These are phyloP conservation scores for Gymnopilus dilepis DNA, from an alignment of 768 basidiomycete species.

Conservation along the genomic window DNA sequence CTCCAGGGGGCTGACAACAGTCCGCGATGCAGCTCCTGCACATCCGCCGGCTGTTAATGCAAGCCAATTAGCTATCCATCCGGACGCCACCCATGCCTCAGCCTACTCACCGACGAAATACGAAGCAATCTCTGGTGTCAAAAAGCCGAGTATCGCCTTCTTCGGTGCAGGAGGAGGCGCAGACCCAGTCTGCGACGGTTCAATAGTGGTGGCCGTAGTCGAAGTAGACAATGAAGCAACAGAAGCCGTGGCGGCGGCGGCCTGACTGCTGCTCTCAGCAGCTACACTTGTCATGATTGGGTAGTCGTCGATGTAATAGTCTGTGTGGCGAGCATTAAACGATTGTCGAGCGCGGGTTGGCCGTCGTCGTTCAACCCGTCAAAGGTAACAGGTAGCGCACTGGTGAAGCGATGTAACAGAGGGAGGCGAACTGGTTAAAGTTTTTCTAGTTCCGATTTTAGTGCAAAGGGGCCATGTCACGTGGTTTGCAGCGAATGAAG, in stretches of 20 bases:
- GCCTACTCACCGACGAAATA: slow-evolving; percentile 32
- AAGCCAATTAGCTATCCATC: slow-evolving; percentile 16
- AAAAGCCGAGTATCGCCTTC: slow-evolving; percentile 16
- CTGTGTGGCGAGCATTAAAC: slow-evolving; percentile 23
- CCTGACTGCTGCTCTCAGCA: slow-evolving; percentile 11
- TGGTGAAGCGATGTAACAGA: neutral
- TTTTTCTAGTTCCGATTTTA: slow-evolving; percentile 23
- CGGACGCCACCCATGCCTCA: neutral
- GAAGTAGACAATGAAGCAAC: slow-evolving; percentile 17
- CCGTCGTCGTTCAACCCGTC: slow-evolving; percentile 12
- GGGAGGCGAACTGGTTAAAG: slow-evolving; percentile 25
- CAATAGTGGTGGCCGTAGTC: neutral
- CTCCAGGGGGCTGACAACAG: slow-evolving; percentile 91
- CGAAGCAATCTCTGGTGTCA: slow-evolving; percentile 31
- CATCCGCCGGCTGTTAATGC: slow-evolving; percentile 53
- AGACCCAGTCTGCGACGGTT: neutral
- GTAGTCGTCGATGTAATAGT: slow-evolving; percentile 9
- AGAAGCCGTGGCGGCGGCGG: slow-evolving; percentile 7
- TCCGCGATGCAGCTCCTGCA: slow-evolving; percentile 76
- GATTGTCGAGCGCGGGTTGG: slow-evolving; percentile 11
- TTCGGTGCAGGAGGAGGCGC: slow-evolving; percentile 6
- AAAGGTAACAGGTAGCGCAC: neutral
- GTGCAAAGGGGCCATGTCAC: slow-evolving; percentile 8
- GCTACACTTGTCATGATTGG: slow-evolving; percentile 24
- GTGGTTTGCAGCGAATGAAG: neutral